A percentile compares a stretch with the other conserved stretches of the same genome.
Conservation (phyloP, 495 filamentous ascomycete species). For the Aspergillus campestris region DNA sequence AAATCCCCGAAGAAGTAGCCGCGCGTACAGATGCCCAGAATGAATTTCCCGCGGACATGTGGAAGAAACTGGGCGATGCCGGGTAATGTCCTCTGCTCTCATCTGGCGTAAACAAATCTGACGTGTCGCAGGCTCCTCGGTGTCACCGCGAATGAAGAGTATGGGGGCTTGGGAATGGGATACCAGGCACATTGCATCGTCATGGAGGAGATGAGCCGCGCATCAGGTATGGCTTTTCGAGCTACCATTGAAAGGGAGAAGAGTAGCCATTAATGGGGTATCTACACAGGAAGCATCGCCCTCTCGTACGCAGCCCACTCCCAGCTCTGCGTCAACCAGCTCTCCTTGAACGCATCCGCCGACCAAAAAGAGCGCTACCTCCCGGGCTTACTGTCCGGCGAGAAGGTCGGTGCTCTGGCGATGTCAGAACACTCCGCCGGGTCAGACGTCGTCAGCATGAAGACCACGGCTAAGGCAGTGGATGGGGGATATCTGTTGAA, state of each 20-base stretch:
- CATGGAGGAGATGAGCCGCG: slow-evolving; percentile 80
- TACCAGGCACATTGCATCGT: slow-evolving; percentile 97
- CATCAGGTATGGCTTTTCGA: slow-evolving; percentile 41
- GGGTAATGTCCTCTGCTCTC: slow-evolving; percentile 33
- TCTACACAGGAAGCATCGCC: slow-evolving; percentile 65
- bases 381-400: slow-evolving; percentile 73
- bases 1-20: slow-evolving; percentile 76
- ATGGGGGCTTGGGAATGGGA: slow-evolving; percentile 83
- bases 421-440: slow-evolving; percentile 94
- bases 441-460: slow-evolving; percentile 94
- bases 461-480: slow-evolving; percentile 66
- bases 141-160: slow-evolving; percentile 89
- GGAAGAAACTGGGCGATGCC: slow-evolving; percentile 85
- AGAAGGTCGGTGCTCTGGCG: slow-evolving; percentile 79
- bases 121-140: slow-evolving; percentile 58
- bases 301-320: slow-evolving; percentile 93
- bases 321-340: slow-evolving; percentile 93
- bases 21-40: slow-evolving; percentile 73
- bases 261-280: not conserved
- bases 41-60: slow-evolving; percentile 85
- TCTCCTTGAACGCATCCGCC: slow-evolving; percentile 76
- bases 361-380: slow-evolving; percentile 76
- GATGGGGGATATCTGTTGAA: slow-evolving; percentile 83
- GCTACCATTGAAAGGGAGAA: not conserved
- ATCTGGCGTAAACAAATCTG: not conserved